Evolutionary conservation across 176 grass and related monocot genomes (phyloP).

Genomic region (Oryza officinalis): DNA sequence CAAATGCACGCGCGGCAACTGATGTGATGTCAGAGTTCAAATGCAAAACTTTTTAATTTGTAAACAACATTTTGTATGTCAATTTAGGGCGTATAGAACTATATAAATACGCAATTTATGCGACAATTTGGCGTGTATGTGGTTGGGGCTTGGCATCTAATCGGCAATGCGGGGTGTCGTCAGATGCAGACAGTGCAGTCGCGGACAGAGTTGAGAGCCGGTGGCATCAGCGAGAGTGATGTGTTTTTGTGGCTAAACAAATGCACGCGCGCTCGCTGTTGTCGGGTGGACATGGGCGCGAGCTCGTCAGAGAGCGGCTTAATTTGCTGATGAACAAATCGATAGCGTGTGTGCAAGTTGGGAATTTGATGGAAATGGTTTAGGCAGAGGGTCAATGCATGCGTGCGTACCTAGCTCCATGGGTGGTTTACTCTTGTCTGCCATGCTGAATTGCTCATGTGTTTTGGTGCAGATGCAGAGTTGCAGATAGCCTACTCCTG

Average conservation of each 20-base stretch:
- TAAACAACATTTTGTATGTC: neutral
- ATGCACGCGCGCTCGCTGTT: slow-evolving; percentile 33
- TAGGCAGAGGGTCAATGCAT: slow-evolving; percentile 6
- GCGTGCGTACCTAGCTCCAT: neutral
- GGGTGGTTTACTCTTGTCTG: neutral
- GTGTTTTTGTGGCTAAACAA: slow-evolving; percentile 14
- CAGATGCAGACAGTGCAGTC: slow-evolving; percentile 24
- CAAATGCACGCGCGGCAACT: slow-evolving; percentile 15
- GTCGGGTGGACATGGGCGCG: neutral
- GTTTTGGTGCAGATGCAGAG: neutral
- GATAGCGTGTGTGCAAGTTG: neutral
- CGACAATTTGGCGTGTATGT: neutral
- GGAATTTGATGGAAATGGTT: neutral
- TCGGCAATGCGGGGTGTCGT: neutral
- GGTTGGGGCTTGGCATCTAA: slow-evolving; percentile 15
- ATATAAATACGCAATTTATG: neutral
- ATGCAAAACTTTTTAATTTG: neutral
- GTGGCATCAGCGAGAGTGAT: neutral
- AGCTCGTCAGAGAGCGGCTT: neutral
- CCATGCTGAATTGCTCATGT: neutral
- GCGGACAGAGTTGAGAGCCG: neutral
- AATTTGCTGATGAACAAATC: neutral
- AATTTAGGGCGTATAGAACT: neutral
- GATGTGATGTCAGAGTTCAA: neutral
- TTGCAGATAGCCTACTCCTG: slow-evolving; percentile 8